Conservation (phyloP, 2,329 filamentous ascomycete species). For the Tolypocladium amazonense region DNA sequence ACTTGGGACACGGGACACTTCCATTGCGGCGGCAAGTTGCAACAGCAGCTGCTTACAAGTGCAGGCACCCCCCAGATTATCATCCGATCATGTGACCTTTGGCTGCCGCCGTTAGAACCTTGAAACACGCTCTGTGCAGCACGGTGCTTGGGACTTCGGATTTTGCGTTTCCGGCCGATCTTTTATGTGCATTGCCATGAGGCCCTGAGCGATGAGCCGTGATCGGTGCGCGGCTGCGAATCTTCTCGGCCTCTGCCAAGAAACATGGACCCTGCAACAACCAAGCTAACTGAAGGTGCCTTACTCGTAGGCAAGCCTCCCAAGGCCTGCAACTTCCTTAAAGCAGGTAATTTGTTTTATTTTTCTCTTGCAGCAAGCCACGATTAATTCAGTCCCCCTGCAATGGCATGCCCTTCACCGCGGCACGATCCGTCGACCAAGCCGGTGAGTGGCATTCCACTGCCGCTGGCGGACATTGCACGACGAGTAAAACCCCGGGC, state of each 20-base stretch:
- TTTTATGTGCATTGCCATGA: not conserved
- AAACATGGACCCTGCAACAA: no score
- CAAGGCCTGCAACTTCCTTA: not conserved
- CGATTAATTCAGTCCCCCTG: not conserved
- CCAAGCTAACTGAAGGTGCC: no score
- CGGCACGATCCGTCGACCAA: not conserved
- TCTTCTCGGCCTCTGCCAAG: not conserved
- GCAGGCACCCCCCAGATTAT: not conserved
- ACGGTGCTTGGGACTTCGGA: not conserved
- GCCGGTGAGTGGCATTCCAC: not conserved
- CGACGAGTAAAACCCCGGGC: not conserved
- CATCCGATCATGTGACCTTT: not conserved
- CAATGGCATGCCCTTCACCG: not conserved
- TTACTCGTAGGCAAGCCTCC: no score
- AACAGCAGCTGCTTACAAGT: not conserved
- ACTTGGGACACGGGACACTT: no score
- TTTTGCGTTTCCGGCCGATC: not conserved
- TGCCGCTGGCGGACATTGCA: not conserved
- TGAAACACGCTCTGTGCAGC: not conserved
- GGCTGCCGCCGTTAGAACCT: not conserved
- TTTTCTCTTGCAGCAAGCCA: not conserved
- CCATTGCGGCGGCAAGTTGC: not conserved
- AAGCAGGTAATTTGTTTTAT: no score
- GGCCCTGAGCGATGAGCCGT: not conserved
- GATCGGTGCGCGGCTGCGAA: not conserved